Percentiles rank a stretch among this genome's conserved stretches.
phyloP scores from a whole-genome alignment of 1,139 yeast species.

The Spathaspora sp. region DNA sequence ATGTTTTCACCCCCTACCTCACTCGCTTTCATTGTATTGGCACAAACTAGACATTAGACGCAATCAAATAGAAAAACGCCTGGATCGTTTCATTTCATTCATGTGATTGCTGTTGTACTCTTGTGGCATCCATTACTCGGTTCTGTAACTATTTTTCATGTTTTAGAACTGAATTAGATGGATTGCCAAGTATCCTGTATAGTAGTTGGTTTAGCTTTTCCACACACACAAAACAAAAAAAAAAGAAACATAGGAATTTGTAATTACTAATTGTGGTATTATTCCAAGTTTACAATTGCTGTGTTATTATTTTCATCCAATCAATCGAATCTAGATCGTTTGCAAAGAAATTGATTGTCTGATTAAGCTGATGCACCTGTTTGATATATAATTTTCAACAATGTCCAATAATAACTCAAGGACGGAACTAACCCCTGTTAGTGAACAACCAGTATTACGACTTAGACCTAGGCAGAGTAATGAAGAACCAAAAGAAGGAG shows the following conservation, averaged over 20 bases:
- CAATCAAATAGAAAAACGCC: background rate
- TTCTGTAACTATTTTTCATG: background rate
- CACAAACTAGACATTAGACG: background rate
- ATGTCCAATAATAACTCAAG: constrained; percentile 2
- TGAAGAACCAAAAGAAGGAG: constrained; percentile 14
- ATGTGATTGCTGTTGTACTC: background rate
- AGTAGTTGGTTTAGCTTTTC: background rate
- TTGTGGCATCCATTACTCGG: background rate
- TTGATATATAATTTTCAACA: background rate
- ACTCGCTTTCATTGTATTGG: background rate
- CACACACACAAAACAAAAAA: background rate
- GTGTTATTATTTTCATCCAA: background rate
- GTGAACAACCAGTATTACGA: constrained; percentile 1
- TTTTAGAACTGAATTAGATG: background rate
- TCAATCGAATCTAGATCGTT: background rate
- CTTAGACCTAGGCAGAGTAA: constrained; percentile 4
- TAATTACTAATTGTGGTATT: background rate
- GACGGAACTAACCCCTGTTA: constrained; percentile 1
- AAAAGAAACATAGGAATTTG: background rate
- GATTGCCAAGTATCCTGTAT: background rate
- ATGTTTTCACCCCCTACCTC: background rate
- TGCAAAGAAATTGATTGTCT: background rate
- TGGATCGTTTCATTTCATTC: background rate
- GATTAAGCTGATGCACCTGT: background rate
- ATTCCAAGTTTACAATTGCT: background rate